Base-by-base conservation (phyloP, 2,329 filamentous ascomycete genomes). In the Xylariaceae sp. region DNA sequence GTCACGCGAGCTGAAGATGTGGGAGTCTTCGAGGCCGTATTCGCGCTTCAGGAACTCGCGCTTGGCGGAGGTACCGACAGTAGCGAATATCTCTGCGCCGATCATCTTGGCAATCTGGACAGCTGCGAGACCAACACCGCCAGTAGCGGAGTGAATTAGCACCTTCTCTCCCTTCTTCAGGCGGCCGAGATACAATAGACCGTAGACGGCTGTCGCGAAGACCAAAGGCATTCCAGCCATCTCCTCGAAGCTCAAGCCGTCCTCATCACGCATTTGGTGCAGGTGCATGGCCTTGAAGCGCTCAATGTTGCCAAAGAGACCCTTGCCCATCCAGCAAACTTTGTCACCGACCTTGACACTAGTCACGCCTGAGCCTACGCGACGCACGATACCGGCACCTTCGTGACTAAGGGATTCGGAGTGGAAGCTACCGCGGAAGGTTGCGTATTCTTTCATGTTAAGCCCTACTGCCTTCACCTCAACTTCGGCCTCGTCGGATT, bases 101-200 rank as follows among this genome's bases (percentile, higher is more conserved):
- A 70, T 55, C 3, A 66, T 51, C 44, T 60, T 66, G 18, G 75
- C 74, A 1, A 81, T 58, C 15, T 72, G 68, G 3, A 81, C 57
- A 1, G 75, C 77, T 3, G 73, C 73, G 27, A 77, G 68, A 1
- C 79, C 79, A 15, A 74, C 65, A 0, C 71, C 71, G 36, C 77
- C 76, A 3, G 75, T 72, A 3, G 73, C 79, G 5, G 72, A 70
- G 41, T 79, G 75, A 16, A 81, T 67, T 8, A 81, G 66, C 3
- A 79, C 69, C 3, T 56, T 69, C 23, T 70, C 62, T 0, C 64
- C 69, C 0, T 55, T 54, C 4, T 57, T 52, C 15, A 75, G 59
- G 1, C 59, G 57, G 0, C 67, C 71, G 20, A 68, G 33, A 10
- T 67, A 54, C 7, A 70, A 62, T 2, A 83, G 61, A 2, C 70